Evolutionary conservation across 2,329 filamentous ascomycete species (phyloP), one percentile per base, ranked within the genome.

Genomic region (Cytospora chrysosperma): DNA sequence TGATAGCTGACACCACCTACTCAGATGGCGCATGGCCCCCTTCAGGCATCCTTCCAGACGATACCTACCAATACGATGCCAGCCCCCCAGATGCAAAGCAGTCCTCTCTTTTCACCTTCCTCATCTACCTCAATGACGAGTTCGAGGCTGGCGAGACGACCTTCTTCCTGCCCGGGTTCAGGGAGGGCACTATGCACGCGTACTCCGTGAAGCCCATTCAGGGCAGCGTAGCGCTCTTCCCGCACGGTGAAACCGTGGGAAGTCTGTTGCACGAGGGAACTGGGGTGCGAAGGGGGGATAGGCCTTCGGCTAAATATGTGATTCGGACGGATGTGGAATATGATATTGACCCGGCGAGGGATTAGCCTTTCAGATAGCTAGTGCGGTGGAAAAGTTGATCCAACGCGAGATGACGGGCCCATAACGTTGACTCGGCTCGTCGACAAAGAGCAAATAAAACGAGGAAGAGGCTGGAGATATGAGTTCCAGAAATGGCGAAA

Each of bases 321-420:
- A 90, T 91, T 52, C 75, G 88, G 62, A 90, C 88, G 0, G 88
- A 91, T 71, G 84, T 91, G 4, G 84, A 89, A 72, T 91, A 90
- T 67, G 88, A 91, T 72, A 76, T 90, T 80, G 75, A 79, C 19
- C 52, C 50, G 5, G 52, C 59, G 30, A 54, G 30, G 28, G 43
- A 58, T 3, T 63, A 63, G 56, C 37, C 37, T 15, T 49, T 43
- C 17, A 2, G 1, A 10, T 19, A 40, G 37, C 37, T 40, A 19
- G 37, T 19, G 6, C 37, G 19, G 37, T 1, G n/a, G n/a, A n/a
- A 4, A 40, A n/a, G 5, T 19, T 40, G 4, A 2, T 6, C 8
- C 37, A 40, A 19, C 19, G 37, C 17, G 19, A 40, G 37, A 40
- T n/a, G 19, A 37, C 17, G 30, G 12, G 32, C 32, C 12, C 32